Evolutionary conservation across 2,329 filamentous ascomycete species (phyloP), one percentile per base, ranked within the genome.

Genomic region (Mycosphaerella arachidis): DNA sequence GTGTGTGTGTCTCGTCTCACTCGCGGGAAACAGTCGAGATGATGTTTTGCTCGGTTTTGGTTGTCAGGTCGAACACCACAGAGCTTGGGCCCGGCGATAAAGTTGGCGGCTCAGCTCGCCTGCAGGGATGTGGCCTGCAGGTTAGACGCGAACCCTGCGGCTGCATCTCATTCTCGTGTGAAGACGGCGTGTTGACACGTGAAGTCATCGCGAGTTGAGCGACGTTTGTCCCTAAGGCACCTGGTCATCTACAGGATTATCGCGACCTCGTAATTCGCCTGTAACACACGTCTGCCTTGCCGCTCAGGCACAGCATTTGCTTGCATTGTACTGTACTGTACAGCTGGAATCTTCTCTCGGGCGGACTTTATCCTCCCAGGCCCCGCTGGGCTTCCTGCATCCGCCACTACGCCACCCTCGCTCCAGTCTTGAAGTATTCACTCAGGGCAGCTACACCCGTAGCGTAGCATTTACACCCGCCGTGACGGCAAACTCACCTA

Each of bases 371-470:
- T 29, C 3, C 46, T n/a, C n/a, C n/a, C n/a, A n/a, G n/a, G n/a
- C n/a, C n/a, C 27, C 27, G 50, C 50, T 20, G 24, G 48, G 20
- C 48, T 29, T 12, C 48, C 48, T 51, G 20, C 24, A 24, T 24
- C 24, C 24, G 24, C 24, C 24, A 24, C 24, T 24, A 56, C 59
- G 48, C 56, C 56, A 53, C 56, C 55, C 35, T 37, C 45, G 50
- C 35, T 37, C 45, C 29, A 52, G 30, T n/a, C 12, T 18, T 29
- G 20, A 12, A n/a, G n/a, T n/a, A 18, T 2, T 18, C 40, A 43
- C 40, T 43, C 13, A 43, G 40, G 40, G 33, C 51, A 58, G 37
- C 56, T 18, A 18, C 56, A 37, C 24, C 24, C 3, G 24, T 24
- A 24, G 24, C 24, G 24, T 24, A 24, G 24, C 24, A 24, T 24